Percentiles rank a stretch among this genome's conserved stretches.
Evolutionary conservation across 2,329 filamentous ascomycete genomes (phyloP).

Genomic region (Sarocladiaceae sp.): DNA sequence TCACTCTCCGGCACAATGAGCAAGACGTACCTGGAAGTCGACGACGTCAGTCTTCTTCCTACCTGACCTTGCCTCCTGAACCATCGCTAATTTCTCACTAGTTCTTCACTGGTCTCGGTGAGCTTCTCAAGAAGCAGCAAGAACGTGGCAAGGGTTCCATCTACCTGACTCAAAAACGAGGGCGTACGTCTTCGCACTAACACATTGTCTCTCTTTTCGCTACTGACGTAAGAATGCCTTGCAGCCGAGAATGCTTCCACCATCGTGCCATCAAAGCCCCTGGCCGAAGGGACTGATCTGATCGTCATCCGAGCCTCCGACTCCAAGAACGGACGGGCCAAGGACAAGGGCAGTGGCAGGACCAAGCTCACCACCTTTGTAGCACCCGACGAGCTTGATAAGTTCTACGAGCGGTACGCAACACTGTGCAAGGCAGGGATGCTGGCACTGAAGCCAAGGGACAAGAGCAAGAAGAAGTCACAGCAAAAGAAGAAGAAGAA

Average conservation of each 20-base stretch:
- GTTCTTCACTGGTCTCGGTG: conserved; percentile 66
- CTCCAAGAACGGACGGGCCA: conserved; percentile 59
- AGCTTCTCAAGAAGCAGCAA: conserved; percentile 62
- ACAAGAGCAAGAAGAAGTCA: conserved; percentile 79
- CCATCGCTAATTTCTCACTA: conserved; percentile 26
- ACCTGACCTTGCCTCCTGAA: not conserved
- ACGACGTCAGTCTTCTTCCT: conserved; percentile 4
- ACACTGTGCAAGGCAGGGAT: conserved; percentile 42
- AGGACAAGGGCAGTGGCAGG: conserved; percentile 46
- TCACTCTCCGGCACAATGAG: not conserved
- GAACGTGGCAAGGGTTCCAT: conserved; percentile 67
- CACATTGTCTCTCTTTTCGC: not conserved
- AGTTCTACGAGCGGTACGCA: conserved; percentile 79
- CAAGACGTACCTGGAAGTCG: conserved; percentile 2
- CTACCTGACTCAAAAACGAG: conserved; percentile 69
- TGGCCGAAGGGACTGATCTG: conserved; percentile 31
- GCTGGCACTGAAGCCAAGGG: conserved; percentile 65
- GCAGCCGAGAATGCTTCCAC: not conserved
- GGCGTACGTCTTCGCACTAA: conserved; percentile 37
- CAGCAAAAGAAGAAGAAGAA: conserved; percentile 67
- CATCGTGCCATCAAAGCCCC: conserved; percentile 23
- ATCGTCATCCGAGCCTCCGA: conserved; percentile 72
- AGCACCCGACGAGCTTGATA: conserved; percentile 65
- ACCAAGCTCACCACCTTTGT: conserved; percentile 82
- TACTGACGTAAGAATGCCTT: not conserved